Evolutionary conservation across 805 yeast genomes (phyloP), one percentile per base, ranked within the genome.

Genomic region (Candida fluviatilis): DNA sequence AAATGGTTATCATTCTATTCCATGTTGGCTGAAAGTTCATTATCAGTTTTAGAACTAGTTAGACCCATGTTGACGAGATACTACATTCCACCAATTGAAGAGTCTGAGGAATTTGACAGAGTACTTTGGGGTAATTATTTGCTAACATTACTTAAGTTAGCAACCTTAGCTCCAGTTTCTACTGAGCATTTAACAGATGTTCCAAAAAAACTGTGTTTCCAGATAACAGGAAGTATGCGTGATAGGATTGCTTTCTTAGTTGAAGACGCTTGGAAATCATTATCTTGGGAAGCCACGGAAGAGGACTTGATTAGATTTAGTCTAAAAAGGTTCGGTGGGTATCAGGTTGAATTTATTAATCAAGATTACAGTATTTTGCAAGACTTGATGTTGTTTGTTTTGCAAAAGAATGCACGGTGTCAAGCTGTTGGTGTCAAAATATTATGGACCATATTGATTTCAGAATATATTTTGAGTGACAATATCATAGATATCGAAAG

Each of bases 1-100:
- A 80, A 77, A 48, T 88, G 95, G 95, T 58, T 86, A 5, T 82
- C 93, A 0, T 58, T 85, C 17, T 73, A 78, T 41, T 73, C 84
- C 0, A 46, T 80, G 43, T 59, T 80, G 15, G 66, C 75, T 24
- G 82, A 82, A 45, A 75, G 80, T 18, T 59, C 80, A 33, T 64
- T 80, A 38, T 65, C 73, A 29, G 61, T 78, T 2, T 61, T 82
- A 41, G 82, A 74, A 47, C 59, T 81, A 47, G 55, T 78, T 29
- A 65, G 71, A 38, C 77, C 77, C 18, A 60, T 71, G 36, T 59
- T 83, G 63, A 57, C 73, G 4, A 49, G 53, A 6, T 67, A 69
- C 36, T 73, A 74, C 47, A 65, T 80, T 31, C 89, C 91, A 1
- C 51, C 66, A 3, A 61, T 69, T 8, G 71, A 69, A 4, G 62